phyloP scores from a whole-genome alignment of 1,284 basidiomycete species.

The Irpex rosettiformis region DNA sequence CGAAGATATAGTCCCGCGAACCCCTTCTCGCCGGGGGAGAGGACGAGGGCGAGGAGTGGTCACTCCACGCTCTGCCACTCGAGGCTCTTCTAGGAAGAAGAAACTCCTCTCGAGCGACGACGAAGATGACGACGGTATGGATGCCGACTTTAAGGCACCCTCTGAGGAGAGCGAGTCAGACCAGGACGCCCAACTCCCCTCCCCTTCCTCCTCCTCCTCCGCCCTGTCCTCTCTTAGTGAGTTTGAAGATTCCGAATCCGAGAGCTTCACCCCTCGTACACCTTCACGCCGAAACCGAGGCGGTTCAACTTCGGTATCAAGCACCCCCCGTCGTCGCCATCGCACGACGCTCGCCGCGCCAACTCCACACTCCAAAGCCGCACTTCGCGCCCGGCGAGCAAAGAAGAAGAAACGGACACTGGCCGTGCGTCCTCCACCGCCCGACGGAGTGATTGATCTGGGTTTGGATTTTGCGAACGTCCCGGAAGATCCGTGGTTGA shows the following conservation, averaged over 20 bases:
- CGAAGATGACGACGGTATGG: background rate
- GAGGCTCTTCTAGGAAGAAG: background rate
- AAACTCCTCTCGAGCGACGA: background rate
- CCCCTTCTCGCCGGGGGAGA: background rate
- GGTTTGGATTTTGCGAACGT: constrained; percentile 41
- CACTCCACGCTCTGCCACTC: too few species aligned
- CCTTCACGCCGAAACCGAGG: constrained; percentile 14
- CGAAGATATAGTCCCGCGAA: background rate
- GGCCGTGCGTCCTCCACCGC: constrained; percentile 34
- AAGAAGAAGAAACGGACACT: constrained; percentile 33
- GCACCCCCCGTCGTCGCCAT: constrained; percentile 23
- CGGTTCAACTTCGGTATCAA: constrained; percentile 15
- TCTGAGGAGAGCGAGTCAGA: too few species aligned
- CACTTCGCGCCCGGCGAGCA: constrained; percentile 43
- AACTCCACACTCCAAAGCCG: constrained; percentile 67
- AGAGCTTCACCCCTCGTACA: too few species aligned
- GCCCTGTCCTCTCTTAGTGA: too few species aligned
- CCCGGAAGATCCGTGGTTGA: constrained; percentile 74
- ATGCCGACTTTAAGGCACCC: background rate
- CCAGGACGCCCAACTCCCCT: too few species aligned
- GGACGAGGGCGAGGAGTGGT: background rate
- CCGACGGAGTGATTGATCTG: constrained; percentile 28
- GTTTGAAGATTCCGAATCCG: too few species aligned
- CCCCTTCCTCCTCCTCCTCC: too few species aligned
- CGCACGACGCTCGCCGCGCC: constrained; percentile 41